A percentile compares a stretch with the other conserved stretches of the same genome.
Evolutionary conservation across 768 basidiomycete genomes (phyloP).

Genomic region (Mycena venus): DNA sequence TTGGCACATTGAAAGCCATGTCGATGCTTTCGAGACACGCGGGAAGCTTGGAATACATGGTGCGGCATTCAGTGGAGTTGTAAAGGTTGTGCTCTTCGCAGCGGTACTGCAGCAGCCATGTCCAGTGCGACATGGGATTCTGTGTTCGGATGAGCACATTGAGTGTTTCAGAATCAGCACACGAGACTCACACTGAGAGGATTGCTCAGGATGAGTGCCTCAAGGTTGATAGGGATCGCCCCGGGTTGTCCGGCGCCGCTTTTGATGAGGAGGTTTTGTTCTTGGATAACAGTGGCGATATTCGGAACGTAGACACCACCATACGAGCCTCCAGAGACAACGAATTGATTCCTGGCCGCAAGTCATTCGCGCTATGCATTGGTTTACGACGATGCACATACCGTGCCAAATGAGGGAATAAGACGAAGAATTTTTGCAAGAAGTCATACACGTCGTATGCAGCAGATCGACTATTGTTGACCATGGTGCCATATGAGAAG

Average conservation of each 20-base stretch:
- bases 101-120: slow-evolving; percentile 42
- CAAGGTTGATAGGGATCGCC: slow-evolving; percentile 40
- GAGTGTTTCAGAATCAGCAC: neutral
- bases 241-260: slow-evolving; percentile 23
- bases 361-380: neutral
- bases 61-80: slow-evolving; percentile 38
- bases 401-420: slow-evolving; percentile 36
- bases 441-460: slow-evolving; percentile 52
- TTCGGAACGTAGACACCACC: slow-evolving; percentile 47
- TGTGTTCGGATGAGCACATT: slow-evolving; percentile 8
- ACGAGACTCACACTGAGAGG: slow-evolving; percentile 10
- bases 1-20: slow-evolving; percentile 14
- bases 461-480: slow-evolving; percentile 46
- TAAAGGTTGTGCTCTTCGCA: slow-evolving; percentile 39
- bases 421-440: slow-evolving; percentile 35
- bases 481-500: slow-evolving; percentile 46
- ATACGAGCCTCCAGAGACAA: slow-evolving; percentile 43
- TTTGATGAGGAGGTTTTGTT: slow-evolving; percentile 40
- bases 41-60: slow-evolving; percentile 32
- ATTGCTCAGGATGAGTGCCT: slow-evolving; percentile 43
- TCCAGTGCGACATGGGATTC: slow-evolving; percentile 38
- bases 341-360: slow-evolving; percentile 22
- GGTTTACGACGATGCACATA: neutral
- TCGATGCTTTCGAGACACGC: slow-evolving; percentile 34
- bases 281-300: slow-evolving; percentile 47